phyloP scores from a whole-genome alignment of 1,139 yeast species.

The Suhomyces choctaworum region DNA sequence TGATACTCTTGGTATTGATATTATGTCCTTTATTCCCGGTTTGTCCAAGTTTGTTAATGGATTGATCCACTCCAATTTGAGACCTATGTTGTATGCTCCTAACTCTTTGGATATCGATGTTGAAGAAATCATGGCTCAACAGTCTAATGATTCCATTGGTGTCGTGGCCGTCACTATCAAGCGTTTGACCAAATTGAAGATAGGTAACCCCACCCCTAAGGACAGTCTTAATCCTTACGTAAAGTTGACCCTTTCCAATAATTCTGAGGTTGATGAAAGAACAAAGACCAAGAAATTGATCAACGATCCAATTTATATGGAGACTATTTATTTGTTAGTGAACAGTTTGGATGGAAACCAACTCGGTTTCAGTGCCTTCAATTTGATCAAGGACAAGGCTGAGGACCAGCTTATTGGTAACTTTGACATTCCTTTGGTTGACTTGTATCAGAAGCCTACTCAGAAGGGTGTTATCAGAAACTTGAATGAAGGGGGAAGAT shows the following conservation, averaged over 20 bases:
- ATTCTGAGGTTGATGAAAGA: constrained; percentile 43
- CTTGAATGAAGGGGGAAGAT: constrained; percentile 52
- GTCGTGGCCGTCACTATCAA: constrained; percentile 62
- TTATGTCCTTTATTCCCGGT: constrained; percentile 82
- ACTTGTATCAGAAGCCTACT: constrained; percentile 55
- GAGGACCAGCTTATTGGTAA: constrained; percentile 59
- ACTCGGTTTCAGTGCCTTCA: constrained; percentile 53
- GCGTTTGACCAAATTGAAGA: constrained; percentile 52
- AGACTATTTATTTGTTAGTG: constrained; percentile 60
- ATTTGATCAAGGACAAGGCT: constrained; percentile 52
- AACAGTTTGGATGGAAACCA: constrained; percentile 57
- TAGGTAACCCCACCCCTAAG: constrained; percentile 39
- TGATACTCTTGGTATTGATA: constrained; percentile 77
- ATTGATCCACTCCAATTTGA: constrained; percentile 65
- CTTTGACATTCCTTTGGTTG: constrained; percentile 55
- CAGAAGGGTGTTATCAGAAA: constrained; percentile 34
- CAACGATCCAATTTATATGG: constrained; percentile 63
- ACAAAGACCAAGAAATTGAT: constrained; percentile 59
- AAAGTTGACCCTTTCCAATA: constrained; percentile 47
- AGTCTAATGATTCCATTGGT: constrained; percentile 66
- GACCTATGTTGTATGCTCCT: constrained; percentile 83
- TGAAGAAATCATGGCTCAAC: constrained; percentile 64
- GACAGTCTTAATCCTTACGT: constrained; percentile 62
- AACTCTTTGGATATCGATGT: constrained; percentile 73
- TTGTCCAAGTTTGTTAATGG: constrained; percentile 70